Percentiles rank a stretch among this genome's conserved stretches.
These are phyloP conservation scores for Spathaspora hagerdaliae DNA, from an alignment of 805 yeast genomes.

Conservation along the genomic window DNA sequence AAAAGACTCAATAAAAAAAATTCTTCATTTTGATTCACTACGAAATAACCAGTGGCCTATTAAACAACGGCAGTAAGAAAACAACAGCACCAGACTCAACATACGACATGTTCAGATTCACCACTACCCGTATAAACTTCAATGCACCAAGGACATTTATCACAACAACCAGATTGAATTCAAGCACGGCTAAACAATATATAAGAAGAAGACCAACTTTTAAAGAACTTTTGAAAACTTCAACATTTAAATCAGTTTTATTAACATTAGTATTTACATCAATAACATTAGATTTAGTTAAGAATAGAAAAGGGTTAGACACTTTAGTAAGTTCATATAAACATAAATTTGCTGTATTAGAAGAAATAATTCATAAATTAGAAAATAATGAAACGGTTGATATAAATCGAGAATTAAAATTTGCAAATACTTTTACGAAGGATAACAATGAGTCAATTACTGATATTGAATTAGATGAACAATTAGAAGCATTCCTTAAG, in stretches of 20 bases:
- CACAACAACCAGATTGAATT: conserved; percentile 1
- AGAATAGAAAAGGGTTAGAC: conserved; percentile 42
- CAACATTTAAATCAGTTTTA: conserved; percentile 34
- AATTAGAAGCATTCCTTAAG: conserved; percentile 31
- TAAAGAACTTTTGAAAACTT: conserved; percentile 24
- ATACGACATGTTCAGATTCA: too few species aligned
- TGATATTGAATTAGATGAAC: conserved; percentile 38
- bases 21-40: too few species aligned
- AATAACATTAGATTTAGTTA: conserved; percentile 45
- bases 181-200: conserved; percentile 6
- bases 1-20: too few species aligned
- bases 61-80: too few species aligned
- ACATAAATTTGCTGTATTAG: conserved; percentile 29
- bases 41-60: too few species aligned
- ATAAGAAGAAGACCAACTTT: conserved; percentile 16
- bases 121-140: too few species aligned
- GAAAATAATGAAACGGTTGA: conserved; percentile 36
- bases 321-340: conserved; percentile 36
- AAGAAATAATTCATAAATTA: conserved; percentile 27
- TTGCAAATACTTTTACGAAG: conserved; percentile 42
- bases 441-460: conserved; percentile 25
- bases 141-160: too few species aligned
- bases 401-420: conserved; percentile 35
- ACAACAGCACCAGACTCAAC: too few species aligned
- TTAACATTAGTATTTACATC: conserved; percentile 40